Evolutionary conservation across 1,284 basidiomycete species (phyloP).

Genomic region (Heterobasidion irregulare): DNA sequence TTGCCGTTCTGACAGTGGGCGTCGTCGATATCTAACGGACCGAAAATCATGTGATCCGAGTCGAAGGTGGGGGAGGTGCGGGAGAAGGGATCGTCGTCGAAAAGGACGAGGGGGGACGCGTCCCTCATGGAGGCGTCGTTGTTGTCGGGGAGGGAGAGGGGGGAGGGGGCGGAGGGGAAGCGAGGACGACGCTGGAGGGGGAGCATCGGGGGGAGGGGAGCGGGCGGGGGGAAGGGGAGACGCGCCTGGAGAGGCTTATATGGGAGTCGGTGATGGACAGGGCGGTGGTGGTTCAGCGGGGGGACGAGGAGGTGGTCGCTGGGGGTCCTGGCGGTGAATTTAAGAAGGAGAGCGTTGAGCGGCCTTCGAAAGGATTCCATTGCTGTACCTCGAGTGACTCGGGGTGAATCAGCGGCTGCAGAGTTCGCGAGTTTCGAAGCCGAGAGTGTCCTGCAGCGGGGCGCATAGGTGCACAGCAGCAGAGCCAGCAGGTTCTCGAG

Average conservation of each 20-base stretch:
- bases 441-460: neutral
- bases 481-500: constrained; percentile 1
- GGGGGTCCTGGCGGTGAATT: neutral
- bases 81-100: constrained; percentile 32
- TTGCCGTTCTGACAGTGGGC: constrained; percentile 25
- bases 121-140: constrained; percentile 31
- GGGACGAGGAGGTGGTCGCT: neutral
- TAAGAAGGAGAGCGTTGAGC: neutral
- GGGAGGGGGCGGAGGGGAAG: constrained; percentile 19
- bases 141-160: constrained; percentile 19
- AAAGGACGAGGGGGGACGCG: constrained; percentile 31
- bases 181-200: constrained; percentile 19
- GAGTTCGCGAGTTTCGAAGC: neutral
- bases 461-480: neutral
- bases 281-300: neutral
- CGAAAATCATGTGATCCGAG: constrained; percentile 51
- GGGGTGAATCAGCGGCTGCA: neutral
- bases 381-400: neutral
- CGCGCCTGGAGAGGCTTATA: constrained; percentile 22
- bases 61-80: constrained; percentile 22
- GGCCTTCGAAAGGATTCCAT: neutral
- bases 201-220: constrained; percentile 17
- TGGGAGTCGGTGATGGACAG: constrained; percentile 5
- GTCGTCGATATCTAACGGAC: constrained; percentile 54
- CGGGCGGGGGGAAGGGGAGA: constrained; percentile 11